Conservation (phyloP, 371 early-diverging fungal genomes). For the Nematocida homosporus region DNA sequence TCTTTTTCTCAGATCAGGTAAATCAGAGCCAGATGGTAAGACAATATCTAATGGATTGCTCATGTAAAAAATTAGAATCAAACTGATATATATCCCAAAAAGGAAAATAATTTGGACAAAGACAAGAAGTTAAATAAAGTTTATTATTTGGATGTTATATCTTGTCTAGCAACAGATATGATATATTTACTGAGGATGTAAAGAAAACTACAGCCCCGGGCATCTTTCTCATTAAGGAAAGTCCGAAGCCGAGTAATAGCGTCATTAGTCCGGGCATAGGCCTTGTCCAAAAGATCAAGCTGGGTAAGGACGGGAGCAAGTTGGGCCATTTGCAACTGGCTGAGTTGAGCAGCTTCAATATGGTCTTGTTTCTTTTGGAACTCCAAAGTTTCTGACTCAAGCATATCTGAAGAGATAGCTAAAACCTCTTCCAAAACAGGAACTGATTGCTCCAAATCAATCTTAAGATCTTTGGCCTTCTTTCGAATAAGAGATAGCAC, state of each 20-base stretch:
- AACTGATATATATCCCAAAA: no score
- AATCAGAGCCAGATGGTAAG: no score
- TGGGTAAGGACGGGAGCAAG: not conserved
- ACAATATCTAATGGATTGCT: no score
- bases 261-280: conserved; percentile 6
- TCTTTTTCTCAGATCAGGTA: no score
- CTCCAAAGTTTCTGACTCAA: conserved; percentile 16
- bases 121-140: no score
- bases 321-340: not conserved
- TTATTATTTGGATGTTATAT: no score
- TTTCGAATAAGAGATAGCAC: conserved; percentile 1
- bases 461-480: not conserved
- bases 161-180: no score
- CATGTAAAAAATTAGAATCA: no score
- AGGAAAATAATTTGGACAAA: no score
- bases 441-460: not conserved
- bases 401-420: conserved; percentile 14
- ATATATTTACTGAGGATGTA: no score
- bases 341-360: not conserved
- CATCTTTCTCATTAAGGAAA: conserved; percentile 28
- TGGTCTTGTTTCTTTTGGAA: conserved; percentile 8
- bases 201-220: not conserved
- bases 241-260: not conserved
- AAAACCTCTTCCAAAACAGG: conserved; percentile 7
- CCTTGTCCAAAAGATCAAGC: not conserved